Evolutionary conservation across 1,139 yeast genomes (phyloP).

Genomic region (Suhomyces taliae): DNA sequence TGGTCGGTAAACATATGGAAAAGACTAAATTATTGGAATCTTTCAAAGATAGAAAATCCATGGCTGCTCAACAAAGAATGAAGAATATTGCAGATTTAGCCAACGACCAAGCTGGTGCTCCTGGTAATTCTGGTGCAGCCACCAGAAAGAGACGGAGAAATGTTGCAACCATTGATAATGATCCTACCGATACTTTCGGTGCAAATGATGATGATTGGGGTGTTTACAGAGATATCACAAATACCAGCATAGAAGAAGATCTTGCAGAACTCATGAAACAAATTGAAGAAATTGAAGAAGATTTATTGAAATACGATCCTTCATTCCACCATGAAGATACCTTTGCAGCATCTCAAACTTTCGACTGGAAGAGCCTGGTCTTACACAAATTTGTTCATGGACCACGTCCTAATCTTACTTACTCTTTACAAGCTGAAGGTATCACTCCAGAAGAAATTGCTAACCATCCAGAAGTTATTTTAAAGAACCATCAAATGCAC

Average conservation of each 20-base stretch:
- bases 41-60: slow-evolving; percentile 82
- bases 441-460: slow-evolving; percentile 45
- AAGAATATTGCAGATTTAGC: slow-evolving; percentile 87
- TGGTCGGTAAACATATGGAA: slow-evolving; percentile 63
- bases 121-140: slow-evolving; percentile 24
- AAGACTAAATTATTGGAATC: slow-evolving; percentile 72
- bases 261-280: slow-evolving; percentile 68
- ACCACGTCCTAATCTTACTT: slow-evolving; percentile 61
- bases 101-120: slow-evolving; percentile 44
- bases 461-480: slow-evolving; percentile 44
- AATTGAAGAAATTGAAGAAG: slow-evolving; percentile 66
- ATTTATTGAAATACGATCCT: slow-evolving; percentile 78
- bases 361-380: slow-evolving; percentile 81
- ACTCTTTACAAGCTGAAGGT: slow-evolving; percentile 47
- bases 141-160: slow-evolving; percentile 52
- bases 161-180: slow-evolving; percentile 69
- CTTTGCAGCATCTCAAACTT: slow-evolving; percentile 64
- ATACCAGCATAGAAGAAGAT: slow-evolving; percentile 68
- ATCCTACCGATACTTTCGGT: slow-evolving; percentile 92
- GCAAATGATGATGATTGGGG: slow-evolving; percentile 97
- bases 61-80: slow-evolving; percentile 92
- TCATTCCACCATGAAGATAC: slow-evolving; percentile 84
- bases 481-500: slow-evolving; percentile 75
- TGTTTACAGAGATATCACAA: slow-evolving; percentile 80
- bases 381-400: slow-evolving; percentile 88